A percentile compares a stretch with the other conserved stretches of the same genome.
These are phyloP conservation scores for Trichoderma afroharzianum DNA, from an alignment of 2,329 filamentous ascomycete species.

Conservation along the genomic window DNA sequence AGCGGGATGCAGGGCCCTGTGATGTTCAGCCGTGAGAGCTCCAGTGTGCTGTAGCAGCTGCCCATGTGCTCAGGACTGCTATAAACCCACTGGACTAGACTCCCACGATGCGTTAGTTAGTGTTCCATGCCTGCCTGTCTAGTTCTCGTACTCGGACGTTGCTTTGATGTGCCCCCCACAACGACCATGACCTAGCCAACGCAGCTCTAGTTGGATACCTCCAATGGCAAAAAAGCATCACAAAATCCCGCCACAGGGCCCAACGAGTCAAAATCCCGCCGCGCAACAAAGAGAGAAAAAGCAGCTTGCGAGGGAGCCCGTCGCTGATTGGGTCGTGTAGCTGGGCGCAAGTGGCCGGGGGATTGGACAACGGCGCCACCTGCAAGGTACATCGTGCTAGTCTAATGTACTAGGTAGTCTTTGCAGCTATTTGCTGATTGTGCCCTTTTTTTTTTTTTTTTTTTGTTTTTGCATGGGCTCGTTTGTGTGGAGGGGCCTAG, in stretches of 20 bases:
- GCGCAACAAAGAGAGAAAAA: neutral
- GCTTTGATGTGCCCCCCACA: neutral
- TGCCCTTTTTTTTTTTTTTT: neutral
- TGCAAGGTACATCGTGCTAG: conserved; percentile 12
- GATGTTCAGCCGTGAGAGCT: neutral
- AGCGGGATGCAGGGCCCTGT: neutral
- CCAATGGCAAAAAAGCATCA: neutral
- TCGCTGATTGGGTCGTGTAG: neutral
- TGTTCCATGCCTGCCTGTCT: neutral
- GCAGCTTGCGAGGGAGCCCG: neutral
- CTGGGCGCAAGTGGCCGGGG: neutral
- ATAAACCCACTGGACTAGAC: neutral
- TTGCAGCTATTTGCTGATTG: neutral
- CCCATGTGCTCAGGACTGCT: neutral
- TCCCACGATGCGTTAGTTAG: neutral
- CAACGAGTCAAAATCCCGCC: neutral
- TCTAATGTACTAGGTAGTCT: no score
- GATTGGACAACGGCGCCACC: neutral
- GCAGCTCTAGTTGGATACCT: neutral
- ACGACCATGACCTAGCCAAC: no score
- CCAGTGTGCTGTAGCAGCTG: neutral
- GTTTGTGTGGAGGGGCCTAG: neutral
- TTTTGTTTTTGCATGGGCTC: neutral
- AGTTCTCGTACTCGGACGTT: neutral
- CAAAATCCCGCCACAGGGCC: neutral